These are phyloP conservation scores for Knoxia roxburghii DNA, from an alignment of 257 asterid genomes.

Conservation along the genomic window DNA sequence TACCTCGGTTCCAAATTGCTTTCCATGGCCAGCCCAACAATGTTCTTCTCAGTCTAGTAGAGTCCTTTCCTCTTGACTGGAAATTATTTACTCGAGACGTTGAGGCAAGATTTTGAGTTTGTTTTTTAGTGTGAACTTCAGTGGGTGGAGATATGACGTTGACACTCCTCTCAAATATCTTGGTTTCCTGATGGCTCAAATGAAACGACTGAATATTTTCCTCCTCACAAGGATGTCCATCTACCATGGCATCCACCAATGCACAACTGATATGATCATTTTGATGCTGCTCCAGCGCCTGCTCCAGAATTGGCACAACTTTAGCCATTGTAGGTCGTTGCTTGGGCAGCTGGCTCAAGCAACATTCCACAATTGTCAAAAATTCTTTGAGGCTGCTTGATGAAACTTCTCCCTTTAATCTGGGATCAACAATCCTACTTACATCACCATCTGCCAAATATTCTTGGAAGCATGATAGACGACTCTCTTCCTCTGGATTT, in stretches of 20 bases:
- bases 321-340: slow-evolving; percentile 5
- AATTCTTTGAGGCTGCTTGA: background rate
- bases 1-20: slow-evolving; percentile 8
- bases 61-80: background rate
- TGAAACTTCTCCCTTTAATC: background rate
- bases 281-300: slow-evolving; percentile 3
- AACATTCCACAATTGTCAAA: background rate
- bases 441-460: slow-evolving; percentile 2
- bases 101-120: background rate
- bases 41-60: background rate
- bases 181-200: background rate
- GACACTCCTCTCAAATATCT: background rate
- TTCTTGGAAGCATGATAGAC: slow-evolving; percentile 1
- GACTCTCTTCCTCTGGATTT: background rate
- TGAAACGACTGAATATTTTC: background rate
- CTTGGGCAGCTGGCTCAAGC: slow-evolving; percentile 5
- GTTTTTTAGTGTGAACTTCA: background rate
- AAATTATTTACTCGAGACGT: background rate
- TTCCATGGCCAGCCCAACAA: background rate
- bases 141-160: background rate
- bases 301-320: slow-evolving; percentile 2
- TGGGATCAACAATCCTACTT: slow-evolving; percentile 3
- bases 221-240: background rate
- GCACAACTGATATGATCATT: background rate
- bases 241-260: background rate